Conservation (phyloP, 805 yeast species). For the Barnettozyma sucrosica region DNA sequence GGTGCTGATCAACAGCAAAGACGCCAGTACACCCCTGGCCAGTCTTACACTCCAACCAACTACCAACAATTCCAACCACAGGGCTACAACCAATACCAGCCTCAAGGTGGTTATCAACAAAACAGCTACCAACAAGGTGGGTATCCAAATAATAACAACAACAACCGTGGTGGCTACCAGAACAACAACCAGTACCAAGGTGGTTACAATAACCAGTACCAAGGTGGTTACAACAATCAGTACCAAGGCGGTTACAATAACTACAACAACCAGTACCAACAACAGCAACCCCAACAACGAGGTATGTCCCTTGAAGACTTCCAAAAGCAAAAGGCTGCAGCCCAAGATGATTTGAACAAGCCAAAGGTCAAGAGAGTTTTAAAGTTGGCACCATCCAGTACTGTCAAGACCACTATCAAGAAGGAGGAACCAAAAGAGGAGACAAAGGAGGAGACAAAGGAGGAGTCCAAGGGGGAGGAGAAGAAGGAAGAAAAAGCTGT, state of each 20-base stretch:
- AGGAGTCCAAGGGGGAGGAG: too few species aligned
- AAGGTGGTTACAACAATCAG: constrained; percentile 17
- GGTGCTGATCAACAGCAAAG: constrained; percentile 21
- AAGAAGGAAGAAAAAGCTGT: constrained; percentile 8
- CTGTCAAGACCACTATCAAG: constrained; percentile 50
- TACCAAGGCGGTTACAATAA: constrained; percentile 18
- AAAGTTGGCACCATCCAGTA: constrained; percentile 59
- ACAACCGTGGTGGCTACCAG: constrained; percentile 19
- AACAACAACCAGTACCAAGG: constrained; percentile 14
- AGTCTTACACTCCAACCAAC: constrained; percentile 26
- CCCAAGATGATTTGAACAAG: constrained; percentile 31
- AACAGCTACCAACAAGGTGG: constrained; percentile 6
- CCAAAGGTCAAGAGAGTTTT: constrained; percentile 61
- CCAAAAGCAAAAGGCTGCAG: constrained; percentile 48
- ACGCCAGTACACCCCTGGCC: constrained; percentile 38
- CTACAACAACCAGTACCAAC: constrained; percentile 19
- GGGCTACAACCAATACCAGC: not conserved
- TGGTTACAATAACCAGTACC: constrained; percentile 8
- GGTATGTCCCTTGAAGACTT: constrained; percentile 81
- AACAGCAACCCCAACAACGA: constrained; percentile 30
- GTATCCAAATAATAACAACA: constrained; percentile 1
- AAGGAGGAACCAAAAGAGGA: constrained; percentile 22
- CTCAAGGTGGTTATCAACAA: constrained; percentile 11
- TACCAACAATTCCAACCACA: constrained; percentile 3
- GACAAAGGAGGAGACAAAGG: constrained; percentile 17